Conservation (phyloP, 495 filamentous ascomycete species). For the Penicillium fimorum region DNA sequence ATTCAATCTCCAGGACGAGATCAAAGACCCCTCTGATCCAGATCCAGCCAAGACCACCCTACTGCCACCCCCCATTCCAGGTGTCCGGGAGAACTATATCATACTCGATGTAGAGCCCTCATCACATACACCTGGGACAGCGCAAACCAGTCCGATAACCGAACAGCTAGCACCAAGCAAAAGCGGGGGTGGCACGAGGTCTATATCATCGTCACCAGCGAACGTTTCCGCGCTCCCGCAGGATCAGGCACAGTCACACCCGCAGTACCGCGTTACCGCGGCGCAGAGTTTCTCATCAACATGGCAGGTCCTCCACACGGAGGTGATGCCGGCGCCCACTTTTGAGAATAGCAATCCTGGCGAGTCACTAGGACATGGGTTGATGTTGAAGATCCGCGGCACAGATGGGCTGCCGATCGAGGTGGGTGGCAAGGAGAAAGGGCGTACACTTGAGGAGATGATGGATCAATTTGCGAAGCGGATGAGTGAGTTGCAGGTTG, state of each 20-base stretch:
- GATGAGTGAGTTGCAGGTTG: conserved; percentile 50
- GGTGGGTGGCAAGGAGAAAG: conserved; percentile 30
- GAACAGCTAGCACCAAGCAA: conserved; percentile 8
- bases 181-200: conserved; percentile 12
- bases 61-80: conserved; percentile 41
- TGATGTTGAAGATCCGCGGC: conserved; percentile 72
- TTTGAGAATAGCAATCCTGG: conserved; percentile 50
- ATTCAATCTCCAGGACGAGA: conserved; percentile 10
- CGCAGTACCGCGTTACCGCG: conserved; percentile 40
- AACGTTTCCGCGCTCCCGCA: conserved; percentile 6
- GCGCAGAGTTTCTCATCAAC: conserved; percentile 51
- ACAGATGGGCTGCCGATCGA: conserved; percentile 33
- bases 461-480: conserved; percentile 67
- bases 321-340: conserved; percentile 55
- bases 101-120: conserved; percentile 43
- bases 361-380: conserved; percentile 32
- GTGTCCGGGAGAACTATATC: conserved; percentile 43
- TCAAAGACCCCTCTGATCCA: conserved; percentile 16
- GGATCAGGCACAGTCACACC: conserved; percentile 33
- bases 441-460: conserved; percentile 48
- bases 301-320: conserved; percentile 55
- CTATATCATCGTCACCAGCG: conserved; percentile 25
- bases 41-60: conserved; percentile 27
- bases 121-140: conserved; percentile 2
- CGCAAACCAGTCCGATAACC: neutral